Base-by-base conservation (phyloP, 1,284 basidiomycete genomes). In the Phylloboletellus chloephorus region DNA sequence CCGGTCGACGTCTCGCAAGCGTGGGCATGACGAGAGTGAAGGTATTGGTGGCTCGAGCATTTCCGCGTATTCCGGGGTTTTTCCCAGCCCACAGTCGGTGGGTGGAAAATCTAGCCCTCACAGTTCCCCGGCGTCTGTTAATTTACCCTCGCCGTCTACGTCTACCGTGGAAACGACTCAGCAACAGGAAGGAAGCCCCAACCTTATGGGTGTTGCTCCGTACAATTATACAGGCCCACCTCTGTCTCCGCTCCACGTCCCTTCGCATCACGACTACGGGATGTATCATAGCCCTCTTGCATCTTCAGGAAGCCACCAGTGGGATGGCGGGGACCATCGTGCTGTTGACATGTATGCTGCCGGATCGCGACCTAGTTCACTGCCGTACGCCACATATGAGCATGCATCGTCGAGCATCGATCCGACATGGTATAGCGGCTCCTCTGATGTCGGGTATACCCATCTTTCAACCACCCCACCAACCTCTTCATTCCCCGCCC, bases 1-100 rank as follows among this genome's bases (percentile, higher is more conserved):
- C 37, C 69, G 84, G 50, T 88, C 84, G 29, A 74, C 80, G 5
- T 88, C 84, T 37, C 76, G 84, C 35, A 79, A 76, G 58, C 77
- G 83, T 24, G 79, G 76, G 7, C 78, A 71, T 47, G 83, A 85
- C 51, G 84, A 86, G 44, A 69, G 71, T 30, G 74, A 78, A 38
- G 63, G 59, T 39, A 44, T 68, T 37, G 47, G 67, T 61, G 58
- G 65, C 26, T 56, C 67, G 16, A 52, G 46, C 23, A 33, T 67
- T 35, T 38, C 47, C 15, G 56, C 66, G 3, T 76, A 67, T 49
- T 73, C 74, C 48, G 72, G 73, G 26, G 67, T 69, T 23, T 76
- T 78, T 50, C 66, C 73, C 3, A 75, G 72, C 44, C 74, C 78
- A 11, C 67, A 65, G 5, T 61, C 71, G n/a, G 58, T 63, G n/a